Conservation (phyloP, 2,329 filamentous ascomycete species). For the Xenoacremonium recifei region DNA sequence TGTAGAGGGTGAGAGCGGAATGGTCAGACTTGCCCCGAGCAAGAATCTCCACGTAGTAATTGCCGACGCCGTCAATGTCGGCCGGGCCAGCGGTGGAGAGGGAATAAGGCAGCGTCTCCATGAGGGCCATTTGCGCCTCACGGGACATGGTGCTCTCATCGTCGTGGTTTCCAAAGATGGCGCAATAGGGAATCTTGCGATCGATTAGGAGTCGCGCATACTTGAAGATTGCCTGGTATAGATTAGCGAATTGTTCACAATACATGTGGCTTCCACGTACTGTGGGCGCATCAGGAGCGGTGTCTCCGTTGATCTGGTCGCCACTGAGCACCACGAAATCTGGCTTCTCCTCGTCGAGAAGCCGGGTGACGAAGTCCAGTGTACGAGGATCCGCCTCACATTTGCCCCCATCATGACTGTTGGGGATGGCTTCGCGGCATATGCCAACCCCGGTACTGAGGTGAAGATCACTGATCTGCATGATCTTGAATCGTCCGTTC, state of each 20-base stretch:
- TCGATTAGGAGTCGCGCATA: constrained; percentile 80
- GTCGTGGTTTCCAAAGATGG: constrained; percentile 97
- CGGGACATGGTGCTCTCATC: constrained; percentile 83
- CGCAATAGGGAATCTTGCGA: constrained; percentile 86
- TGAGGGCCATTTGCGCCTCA: constrained; percentile 76
- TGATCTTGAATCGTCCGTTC: constrained; percentile 93
- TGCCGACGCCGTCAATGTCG: constrained; percentile 85
- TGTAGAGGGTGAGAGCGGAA: constrained; percentile 89
- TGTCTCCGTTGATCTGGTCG: constrained; percentile 94
- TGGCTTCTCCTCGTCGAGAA: constrained; percentile 90
- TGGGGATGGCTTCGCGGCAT: constrained; percentile 84
- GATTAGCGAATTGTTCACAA: constrained; percentile 11
- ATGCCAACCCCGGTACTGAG: constrained; percentile 83
- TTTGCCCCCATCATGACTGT: constrained; percentile 66
- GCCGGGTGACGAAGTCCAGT: constrained; percentile 78
- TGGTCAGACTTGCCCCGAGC: constrained; percentile 77
- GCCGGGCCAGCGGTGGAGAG: constrained; percentile 81
- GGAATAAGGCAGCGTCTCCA: constrained; percentile 85
- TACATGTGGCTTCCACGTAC: constrained; percentile 41
- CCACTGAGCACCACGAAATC: constrained; percentile 90
- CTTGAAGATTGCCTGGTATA: constrained; percentile 78
- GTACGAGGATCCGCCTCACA: constrained; percentile 93
- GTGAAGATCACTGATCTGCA: constrained; percentile 94
- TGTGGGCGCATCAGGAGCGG: constrained; percentile 85
- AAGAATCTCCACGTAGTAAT: constrained; percentile 90